phyloP scores from a whole-genome alignment of 768 basidiomycete species.

The Tricholoma hemisulphureum region DNA sequence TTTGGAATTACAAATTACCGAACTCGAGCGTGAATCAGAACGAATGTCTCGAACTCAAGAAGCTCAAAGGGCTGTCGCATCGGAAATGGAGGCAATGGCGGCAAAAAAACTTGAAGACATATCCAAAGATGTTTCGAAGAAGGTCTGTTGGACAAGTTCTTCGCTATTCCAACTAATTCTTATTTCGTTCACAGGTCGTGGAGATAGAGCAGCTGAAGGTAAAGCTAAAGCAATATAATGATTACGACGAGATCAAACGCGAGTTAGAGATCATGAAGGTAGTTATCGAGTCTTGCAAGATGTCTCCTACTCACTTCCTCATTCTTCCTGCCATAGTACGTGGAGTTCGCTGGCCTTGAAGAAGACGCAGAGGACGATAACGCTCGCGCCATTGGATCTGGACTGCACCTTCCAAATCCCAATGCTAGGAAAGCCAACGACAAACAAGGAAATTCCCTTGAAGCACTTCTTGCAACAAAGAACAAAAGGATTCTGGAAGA shows the following conservation, averaged over 20 bases:
- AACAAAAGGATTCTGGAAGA: conserved; percentile 93
- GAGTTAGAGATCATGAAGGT: conserved; percentile 99
- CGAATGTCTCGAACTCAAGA: conserved; percentile 67
- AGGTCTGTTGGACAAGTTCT: conserved; percentile 30
- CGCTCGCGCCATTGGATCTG: conserved; percentile 42
- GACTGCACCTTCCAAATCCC: conserved; percentile 78
- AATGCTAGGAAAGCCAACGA: conserved; percentile 82
- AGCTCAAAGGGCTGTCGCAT: conserved; percentile 49
- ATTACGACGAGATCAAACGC: conserved; percentile 98
- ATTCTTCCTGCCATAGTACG: conserved; percentile 56
- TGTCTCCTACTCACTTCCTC: not conserved
- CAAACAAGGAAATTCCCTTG: conserved; percentile 79
- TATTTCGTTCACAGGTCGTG: conserved; percentile 36
- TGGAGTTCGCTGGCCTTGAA: conserved; percentile 92
- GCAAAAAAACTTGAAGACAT: conserved; percentile 61
- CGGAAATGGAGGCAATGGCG: conserved; percentile 45
- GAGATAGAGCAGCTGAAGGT: conserved; percentile 71
- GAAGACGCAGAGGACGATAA: conserved; percentile 65
- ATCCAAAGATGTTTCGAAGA: conserved; percentile 56
- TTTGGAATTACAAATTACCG: conserved; percentile 70
- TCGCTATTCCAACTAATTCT: not conserved
- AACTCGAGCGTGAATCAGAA: conserved; percentile 75
- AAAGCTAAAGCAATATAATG: conserved; percentile 68
- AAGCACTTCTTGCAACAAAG: conserved; percentile 87
- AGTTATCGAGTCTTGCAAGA: not conserved